Base-by-base conservation (phyloP, 108 stramenopile species). In the Pseudonitzschia multistriata region DNA sequence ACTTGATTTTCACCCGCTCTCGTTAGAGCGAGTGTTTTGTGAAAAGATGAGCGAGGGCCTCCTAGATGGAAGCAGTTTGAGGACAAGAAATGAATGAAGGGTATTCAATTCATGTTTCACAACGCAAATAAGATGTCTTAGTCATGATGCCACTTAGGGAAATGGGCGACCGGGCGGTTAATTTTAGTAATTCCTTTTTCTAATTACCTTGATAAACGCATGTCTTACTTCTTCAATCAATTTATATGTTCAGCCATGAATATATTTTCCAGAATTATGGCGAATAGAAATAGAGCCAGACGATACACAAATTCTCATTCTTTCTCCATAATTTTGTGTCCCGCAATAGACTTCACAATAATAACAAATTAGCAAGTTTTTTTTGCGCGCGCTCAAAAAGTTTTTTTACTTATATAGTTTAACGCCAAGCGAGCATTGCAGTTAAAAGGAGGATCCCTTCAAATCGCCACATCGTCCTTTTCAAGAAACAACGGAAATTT, bases 21-120 rank as follows among this genome's bases (percentile, higher is more conserved):
- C 57, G 57, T 59, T 59, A 33, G 31, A 21, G 35, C 34, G 35
- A 36, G 57, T 59, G 35, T 59, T 59, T 59, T 59, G 57, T 59
- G 57, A 15, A 59, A 59, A 6, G 34, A 59, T 59, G n/a, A 33
- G 57, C 57, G 57, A 59, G 25, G 28, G 50, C 19, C 24, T 52
- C 50, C 19, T 2, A 19, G 50, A 24, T 52, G 50, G 50, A 52
- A 52, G 50, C 22, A 52, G 22, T 52, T 25, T 2, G 50, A n/a
- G 50, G 50, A 52, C 50, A 5, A 19, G 50, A 52, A n/a, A 24
- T 52, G 50, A 52, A 52, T 45, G 42, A 25, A 52, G 25, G 21
- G 50, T 4, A 52, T 24, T 52, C 50, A 52, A 25, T 52, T 52
- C 50, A 52, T 24, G 24, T 22, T 25, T 52, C 50, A 52, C 50